Evolutionary conservation across 75 land plant species (phyloP).

Genomic region (Pinus albicaulis): DNA sequence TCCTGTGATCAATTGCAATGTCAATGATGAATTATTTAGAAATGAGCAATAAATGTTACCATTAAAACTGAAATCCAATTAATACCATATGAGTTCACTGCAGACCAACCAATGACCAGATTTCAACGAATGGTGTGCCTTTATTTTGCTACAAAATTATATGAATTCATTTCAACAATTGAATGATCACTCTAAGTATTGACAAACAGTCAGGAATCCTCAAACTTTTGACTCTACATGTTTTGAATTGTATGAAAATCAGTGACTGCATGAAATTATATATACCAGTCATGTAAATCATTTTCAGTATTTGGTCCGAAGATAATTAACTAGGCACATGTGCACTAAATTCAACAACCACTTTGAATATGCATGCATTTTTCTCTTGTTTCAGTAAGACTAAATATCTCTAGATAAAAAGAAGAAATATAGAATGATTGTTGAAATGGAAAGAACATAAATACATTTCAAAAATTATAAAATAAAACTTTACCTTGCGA

Average conservation of each 20-base stretch:
- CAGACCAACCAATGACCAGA: background rate
- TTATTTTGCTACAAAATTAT: background rate
- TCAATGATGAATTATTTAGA: too few relatives aligned
- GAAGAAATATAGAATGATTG: background rate
- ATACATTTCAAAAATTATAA: background rate
- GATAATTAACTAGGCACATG: background rate
- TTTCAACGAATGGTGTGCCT: background rate
- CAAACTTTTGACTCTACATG: background rate
- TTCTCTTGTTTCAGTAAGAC: too few relatives aligned
- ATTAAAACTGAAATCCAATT: background rate
- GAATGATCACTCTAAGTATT: too few relatives aligned
- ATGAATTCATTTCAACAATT: too few relatives aligned
- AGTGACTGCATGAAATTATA: background rate
- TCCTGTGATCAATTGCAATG: slow-evolving; percentile 44
- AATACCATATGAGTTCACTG: background rate
- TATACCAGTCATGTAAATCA: background rate
- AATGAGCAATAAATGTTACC: background rate
- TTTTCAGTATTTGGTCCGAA: background rate
- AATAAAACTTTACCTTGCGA: slow-evolving; percentile 51
- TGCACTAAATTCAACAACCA: background rate
- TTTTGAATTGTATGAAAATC: too few relatives aligned
- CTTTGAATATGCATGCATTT: background rate
- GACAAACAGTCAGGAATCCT: background rate
- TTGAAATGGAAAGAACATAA: background rate
- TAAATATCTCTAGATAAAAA: background rate